Evolutionary conservation across 2,329 filamentous ascomycete species (phyloP), one percentile per base, ranked within the genome.

Genomic region (Ophiostoma himal-ulmi): DNA sequence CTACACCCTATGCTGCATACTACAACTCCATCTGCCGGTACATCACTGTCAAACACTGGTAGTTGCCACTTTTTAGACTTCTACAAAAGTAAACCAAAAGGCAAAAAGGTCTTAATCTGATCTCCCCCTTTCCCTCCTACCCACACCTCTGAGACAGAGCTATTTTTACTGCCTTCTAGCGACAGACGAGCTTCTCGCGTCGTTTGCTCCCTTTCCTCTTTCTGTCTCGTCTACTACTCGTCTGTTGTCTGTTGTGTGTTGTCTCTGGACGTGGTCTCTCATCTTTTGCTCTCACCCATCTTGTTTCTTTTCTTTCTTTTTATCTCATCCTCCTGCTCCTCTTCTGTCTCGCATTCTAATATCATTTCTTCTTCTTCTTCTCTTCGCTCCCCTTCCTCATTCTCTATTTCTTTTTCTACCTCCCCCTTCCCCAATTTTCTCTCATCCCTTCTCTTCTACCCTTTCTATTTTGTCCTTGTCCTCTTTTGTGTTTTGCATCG

Each of bases 371-470:
- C 3, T 44, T 57, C 66, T 11, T 10, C 44, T 36, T 48, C 36
- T 17, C 52, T 41, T 22, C 3, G 44, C 20, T 26, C 26, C 6
- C 6, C 34, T 44, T 60, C 39, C 67, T 70, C 66, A 17, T 34
- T 68, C 54, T 70, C 52, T 64, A 22, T 68, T 69, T 71, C 44
- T 72, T 70, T 57, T 64, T 67, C 68, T 68, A 62, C 69, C 60
- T 67, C 60, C 66, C 22, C n/a, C 66, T 76, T 76, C 80, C 30
- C 36, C 62, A 36, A 65, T 39, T 39, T 65, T 62, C 37, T 69
- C 36, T 69, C 65, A 34, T 67, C 44, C 41, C 52, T 30, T 41
- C 22, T 30, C 62, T 13, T 70, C 44, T 54, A 34, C 8, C 65
- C 54, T 41, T 71, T 67, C 64, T 67, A 22, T 48, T 48, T 20